Evolutionary conservation across 1,284 basidiomycete species (phyloP).

Genomic region (Trametes polyzona): DNA sequence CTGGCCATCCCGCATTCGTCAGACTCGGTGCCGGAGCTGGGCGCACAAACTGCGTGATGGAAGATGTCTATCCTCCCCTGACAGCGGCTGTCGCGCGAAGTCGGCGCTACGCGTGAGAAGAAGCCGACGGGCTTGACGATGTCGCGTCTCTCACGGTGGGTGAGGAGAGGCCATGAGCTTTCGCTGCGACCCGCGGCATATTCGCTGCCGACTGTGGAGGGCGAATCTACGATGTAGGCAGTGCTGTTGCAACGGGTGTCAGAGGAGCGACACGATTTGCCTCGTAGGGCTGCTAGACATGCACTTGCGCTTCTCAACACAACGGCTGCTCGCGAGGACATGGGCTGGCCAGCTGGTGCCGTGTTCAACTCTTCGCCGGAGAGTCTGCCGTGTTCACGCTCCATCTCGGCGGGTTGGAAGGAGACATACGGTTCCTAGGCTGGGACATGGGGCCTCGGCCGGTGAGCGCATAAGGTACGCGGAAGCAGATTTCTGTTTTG

Average conservation of each 20-base stretch:
- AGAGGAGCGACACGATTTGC: neutral
- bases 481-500: neutral
- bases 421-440: neutral
- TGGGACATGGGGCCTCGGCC: neutral
- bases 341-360: neutral
- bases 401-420: neutral
- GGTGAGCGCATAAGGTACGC: constrained; percentile 2
- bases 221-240: neutral
- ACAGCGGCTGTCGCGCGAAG: constrained; percentile 12
- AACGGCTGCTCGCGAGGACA: too few species aligned
- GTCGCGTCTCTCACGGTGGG: neutral
- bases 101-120: constrained; percentile 10
- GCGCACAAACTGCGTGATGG: constrained; percentile 9
- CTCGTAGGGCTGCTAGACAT: too few species aligned
- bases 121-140: neutral
- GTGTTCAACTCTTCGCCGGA: neutral
- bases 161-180: neutral
- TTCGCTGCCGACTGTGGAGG: neutral
- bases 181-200: neutral
- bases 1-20: constrained; percentile 6
- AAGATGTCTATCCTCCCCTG: constrained; percentile 4
- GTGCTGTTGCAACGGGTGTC: neutral
- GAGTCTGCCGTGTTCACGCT: neutral
- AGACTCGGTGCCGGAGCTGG: constrained; percentile 16
- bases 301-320: too few species aligned